Evolutionary conservation across 169 alveolate genomes (phyloP).

Genomic region (Eimeria tenella): DNA sequence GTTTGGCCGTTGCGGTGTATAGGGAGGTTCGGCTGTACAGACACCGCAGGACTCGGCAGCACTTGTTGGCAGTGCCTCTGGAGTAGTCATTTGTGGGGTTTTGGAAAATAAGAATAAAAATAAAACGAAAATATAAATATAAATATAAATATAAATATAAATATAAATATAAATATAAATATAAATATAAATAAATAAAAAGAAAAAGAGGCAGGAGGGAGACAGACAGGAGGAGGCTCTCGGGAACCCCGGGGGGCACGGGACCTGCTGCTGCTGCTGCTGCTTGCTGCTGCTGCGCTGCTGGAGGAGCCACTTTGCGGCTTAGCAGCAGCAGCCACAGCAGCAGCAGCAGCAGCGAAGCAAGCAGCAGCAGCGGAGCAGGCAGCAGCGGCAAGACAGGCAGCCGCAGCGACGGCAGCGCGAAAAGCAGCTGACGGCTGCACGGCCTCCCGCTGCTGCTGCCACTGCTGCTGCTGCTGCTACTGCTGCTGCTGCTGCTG

Average conservation of each 20-base stretch:
- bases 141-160: background rate
- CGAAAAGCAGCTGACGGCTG: too few species aligned
- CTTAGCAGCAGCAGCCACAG: background rate
- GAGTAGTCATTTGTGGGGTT: background rate
- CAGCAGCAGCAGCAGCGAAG: background rate
- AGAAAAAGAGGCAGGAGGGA: background rate
- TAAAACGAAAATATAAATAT: too few species aligned
- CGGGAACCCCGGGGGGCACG: background rate
- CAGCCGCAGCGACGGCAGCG: too few species aligned
- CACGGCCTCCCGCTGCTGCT: too few species aligned
- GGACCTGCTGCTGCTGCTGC: background rate
- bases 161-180: too few species aligned
- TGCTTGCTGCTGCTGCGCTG: background rate
- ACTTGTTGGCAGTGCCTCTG: conserved; percentile 25
- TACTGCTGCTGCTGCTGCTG: too few species aligned
- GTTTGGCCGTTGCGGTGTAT: conserved; percentile 21
- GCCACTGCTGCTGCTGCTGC: too few species aligned
- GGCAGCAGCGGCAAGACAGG: too few species aligned
- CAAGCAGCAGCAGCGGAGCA: too few species aligned
- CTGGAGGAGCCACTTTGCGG: background rate
- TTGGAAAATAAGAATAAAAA: too few species aligned
- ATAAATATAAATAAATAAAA: background rate
- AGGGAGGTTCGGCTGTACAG: conserved; percentile 38
- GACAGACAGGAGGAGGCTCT: background rate
- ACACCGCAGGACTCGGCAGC: conserved; percentile 52